A percentile compares a stretch with the other conserved stretches of the same genome.
These are phyloP conservation scores for Ashbya aceris DNA, from an alignment of 1,139 yeast genomes.

Conservation along the genomic window DNA sequence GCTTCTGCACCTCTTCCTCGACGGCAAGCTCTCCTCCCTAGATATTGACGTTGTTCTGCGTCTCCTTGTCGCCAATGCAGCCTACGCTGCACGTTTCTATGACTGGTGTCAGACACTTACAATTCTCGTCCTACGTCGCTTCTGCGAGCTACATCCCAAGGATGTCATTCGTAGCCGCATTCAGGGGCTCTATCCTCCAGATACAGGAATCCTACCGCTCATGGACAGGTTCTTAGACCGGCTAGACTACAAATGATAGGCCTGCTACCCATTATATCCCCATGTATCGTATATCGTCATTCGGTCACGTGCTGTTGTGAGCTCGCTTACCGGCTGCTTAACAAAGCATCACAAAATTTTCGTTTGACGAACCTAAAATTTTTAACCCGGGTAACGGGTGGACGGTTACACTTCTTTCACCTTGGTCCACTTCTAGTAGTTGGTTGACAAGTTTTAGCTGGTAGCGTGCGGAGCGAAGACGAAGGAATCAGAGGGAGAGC, in stretches of 20 bases:
- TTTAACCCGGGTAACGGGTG: background rate
- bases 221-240: slow-evolving; percentile 21
- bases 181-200: slow-evolving; percentile 21
- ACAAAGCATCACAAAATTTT: background rate
- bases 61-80: slow-evolving; percentile 27
- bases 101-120: slow-evolving; percentile 30
- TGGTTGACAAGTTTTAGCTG: too few species aligned
- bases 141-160: slow-evolving; percentile 25
- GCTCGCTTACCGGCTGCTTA: background rate
- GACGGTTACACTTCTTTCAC: background rate
- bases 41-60: slow-evolving; percentile 28
- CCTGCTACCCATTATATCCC: background rate
- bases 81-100: slow-evolving; percentile 34
- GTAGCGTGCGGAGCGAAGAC: background rate
- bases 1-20: slow-evolving; percentile 30
- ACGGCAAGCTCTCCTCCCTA: slow-evolving; percentile 18
- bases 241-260: slow-evolving; percentile 8
- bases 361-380: background rate
- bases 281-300: background rate
- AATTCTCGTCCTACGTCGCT: slow-evolving; percentile 25
- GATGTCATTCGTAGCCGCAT: slow-evolving; percentile 30
- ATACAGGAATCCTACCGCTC: slow-evolving; percentile 16
- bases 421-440: too few species aligned
- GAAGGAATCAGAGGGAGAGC: background rate
- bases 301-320: background rate